Conservation (phyloP, 208 protist species). For the Trypanosoma caninum region DNA sequence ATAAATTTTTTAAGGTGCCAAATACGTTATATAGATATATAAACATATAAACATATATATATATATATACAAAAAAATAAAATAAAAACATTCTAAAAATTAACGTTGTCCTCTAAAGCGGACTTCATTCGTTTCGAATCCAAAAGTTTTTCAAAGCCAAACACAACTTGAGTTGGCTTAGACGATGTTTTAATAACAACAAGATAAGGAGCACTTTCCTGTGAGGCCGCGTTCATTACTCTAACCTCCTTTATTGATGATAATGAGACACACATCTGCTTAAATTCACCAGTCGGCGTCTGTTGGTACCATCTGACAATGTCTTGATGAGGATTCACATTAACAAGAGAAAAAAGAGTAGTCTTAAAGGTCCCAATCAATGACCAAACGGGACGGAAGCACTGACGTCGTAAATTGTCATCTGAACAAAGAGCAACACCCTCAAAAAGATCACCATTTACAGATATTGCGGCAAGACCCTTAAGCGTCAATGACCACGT, state of each 20-base stretch:
- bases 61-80: slow-evolving; percentile 8
- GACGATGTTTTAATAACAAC: slow-evolving; percentile 59
- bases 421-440: neutral
- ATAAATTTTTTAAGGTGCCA: too few relatives aligned
- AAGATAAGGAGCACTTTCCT: slow-evolving; percentile 44
- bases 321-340: slow-evolving; percentile 52
- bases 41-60: neutral
- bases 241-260: slow-evolving; percentile 34
- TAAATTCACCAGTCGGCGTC: slow-evolving; percentile 65
- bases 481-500: slow-evolving; percentile 33
- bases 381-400: slow-evolving; percentile 66
- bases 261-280: slow-evolving; percentile 55
- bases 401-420: slow-evolving; percentile 24
- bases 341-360: slow-evolving; percentile 49
- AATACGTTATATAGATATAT: neutral
- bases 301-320: slow-evolving; percentile 69
- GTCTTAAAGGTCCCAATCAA: slow-evolving; percentile 85
- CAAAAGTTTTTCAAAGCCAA: slow-evolving; percentile 55
- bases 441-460: slow-evolving; percentile 54
- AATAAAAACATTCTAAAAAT: slow-evolving; percentile 6
- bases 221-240: slow-evolving; percentile 32
- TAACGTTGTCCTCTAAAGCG: slow-evolving; percentile 18
- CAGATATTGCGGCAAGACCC: slow-evolving; percentile 49
- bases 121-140: slow-evolving; percentile 56
- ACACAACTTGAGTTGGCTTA: slow-evolving; percentile 76